These are phyloP conservation scores for Lachnellula hyalina DNA, from an alignment of 2,329 filamentous ascomycete genomes.

Conservation along the genomic window DNA sequence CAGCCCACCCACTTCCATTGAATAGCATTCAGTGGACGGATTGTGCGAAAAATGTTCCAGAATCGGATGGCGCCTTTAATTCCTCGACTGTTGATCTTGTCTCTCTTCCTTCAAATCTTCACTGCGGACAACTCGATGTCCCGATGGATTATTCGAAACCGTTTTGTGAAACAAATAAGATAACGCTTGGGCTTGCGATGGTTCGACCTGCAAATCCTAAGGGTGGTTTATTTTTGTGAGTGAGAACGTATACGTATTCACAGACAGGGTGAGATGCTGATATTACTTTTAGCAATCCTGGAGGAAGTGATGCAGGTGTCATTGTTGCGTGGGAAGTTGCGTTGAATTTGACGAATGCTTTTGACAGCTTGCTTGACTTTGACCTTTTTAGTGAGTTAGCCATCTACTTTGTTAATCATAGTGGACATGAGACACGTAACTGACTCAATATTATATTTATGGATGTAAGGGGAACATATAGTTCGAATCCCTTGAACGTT, in stretches of 20 bases:
- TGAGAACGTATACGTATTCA: not conserved
- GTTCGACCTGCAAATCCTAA: slow-evolving; percentile 8
- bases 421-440: not conserved
- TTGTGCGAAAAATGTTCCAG: not conserved
- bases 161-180: slow-evolving; percentile 6
- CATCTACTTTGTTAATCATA: not conserved
- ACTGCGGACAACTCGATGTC: slow-evolving; percentile 13
- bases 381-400: slow-evolving; percentile 5
- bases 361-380: slow-evolving; percentile 7
- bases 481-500: slow-evolving; percentile 13
- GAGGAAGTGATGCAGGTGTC: slow-evolving; percentile 12
- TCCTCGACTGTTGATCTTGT: slow-evolving; percentile 3
- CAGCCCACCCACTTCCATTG: not conserved
- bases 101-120: slow-evolving; percentile 8
- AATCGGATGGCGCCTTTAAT: not conserved
- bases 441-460: slow-evolving; percentile 1
- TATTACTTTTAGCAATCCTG: slow-evolving; percentile 1
- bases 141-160: slow-evolving; percentile 16
- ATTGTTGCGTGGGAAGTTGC: slow-evolving; percentile 13
- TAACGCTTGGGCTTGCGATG: slow-evolving; percentile 12
- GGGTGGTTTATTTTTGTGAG: slow-evolving; percentile 10
- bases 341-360: slow-evolving; percentile 6
- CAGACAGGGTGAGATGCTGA: not conserved
- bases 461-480: slow-evolving; percentile 14
- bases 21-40: not conserved